Evolutionary conservation across 2,329 filamentous ascomycete species (phyloP).

Genomic region (Claviceps digitariae): DNA sequence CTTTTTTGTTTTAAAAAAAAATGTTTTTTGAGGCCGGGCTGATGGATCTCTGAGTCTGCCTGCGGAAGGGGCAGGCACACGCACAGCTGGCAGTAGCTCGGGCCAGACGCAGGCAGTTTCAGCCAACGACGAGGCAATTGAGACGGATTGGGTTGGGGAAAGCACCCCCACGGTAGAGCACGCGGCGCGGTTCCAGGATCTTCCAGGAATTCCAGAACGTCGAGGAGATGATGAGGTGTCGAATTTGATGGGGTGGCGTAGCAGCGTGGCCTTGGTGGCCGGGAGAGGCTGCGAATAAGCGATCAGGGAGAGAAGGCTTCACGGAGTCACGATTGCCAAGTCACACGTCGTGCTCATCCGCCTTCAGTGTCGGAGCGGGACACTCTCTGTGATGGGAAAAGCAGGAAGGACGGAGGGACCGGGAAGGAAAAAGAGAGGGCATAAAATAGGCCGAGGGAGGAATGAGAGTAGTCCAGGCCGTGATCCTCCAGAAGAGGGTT

Average conservation of each 20-base stretch:
- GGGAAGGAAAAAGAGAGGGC: constrained; percentile 6
- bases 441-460: not conserved
- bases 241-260: constrained; percentile 6
- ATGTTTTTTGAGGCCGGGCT: not conserved
- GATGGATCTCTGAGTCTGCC: not conserved
- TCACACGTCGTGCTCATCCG: constrained; percentile 6
- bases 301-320: constrained; percentile 2
- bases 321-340: constrained; percentile 5
- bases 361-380: not conserved
- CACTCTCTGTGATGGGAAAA: constrained; percentile 5
- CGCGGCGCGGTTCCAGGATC: not conserved
- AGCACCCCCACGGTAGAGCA: not conserved
- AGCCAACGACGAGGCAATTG: not conserved
- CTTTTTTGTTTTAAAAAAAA: too few species aligned
- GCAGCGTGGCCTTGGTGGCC: constrained; percentile 6
- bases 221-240: not conserved
- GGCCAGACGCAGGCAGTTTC: not conserved
- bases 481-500: constrained; percentile 3
- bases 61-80: not conserved
- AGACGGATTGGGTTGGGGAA: not conserved
- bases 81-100: not conserved
- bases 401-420: constrained; percentile 4
- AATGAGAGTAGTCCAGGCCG: not conserved
- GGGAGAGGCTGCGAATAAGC: constrained; percentile 7
- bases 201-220: not conserved